A percentile compares a stretch with the other conserved stretches of the same genome.
Evolutionary conservation across 1,139 yeast species (phyloP).

Genomic region (Yamadazyma aaseri): DNA sequence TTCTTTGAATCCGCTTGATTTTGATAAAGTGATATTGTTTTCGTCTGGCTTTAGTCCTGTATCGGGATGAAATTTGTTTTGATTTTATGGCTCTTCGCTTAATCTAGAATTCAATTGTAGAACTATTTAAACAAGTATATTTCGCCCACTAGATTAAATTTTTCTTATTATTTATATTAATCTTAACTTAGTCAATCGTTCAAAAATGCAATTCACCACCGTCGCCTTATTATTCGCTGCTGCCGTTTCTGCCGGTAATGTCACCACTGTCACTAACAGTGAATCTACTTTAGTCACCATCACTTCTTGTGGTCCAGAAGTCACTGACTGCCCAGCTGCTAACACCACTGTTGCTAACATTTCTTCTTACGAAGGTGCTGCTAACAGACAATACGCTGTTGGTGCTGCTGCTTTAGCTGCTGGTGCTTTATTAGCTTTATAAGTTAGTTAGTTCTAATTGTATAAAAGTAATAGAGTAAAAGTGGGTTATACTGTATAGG

Average conservation of each 20-base stretch:
- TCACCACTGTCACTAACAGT: slow-evolving; percentile 28
- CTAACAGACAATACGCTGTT: slow-evolving; percentile 32
- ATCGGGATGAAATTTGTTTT: neutral
- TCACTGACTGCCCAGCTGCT: slow-evolving; percentile 43
- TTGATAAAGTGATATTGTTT: neutral
- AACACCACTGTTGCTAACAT: slow-evolving; percentile 32
- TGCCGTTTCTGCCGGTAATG: slow-evolving; percentile 37
- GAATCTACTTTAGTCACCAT: slow-evolving; percentile 36
- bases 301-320: slow-evolving; percentile 39
- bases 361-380: slow-evolving; percentile 35
- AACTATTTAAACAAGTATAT: too few relatives aligned
- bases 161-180: too few relatives aligned
- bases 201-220: slow-evolving; percentile 21
- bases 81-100: neutral
- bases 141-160: too few relatives aligned
- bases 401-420: slow-evolving; percentile 51
- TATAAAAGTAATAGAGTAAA: slow-evolving; percentile 2
- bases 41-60: neutral
- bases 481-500: slow-evolving; percentile 14
- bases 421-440: slow-evolving; percentile 51
- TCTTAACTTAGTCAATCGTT: too few relatives aligned
- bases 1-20: neutral
- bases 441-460: slow-evolving; percentile 18
- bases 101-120: neutral
- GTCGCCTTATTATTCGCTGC: slow-evolving; percentile 27